Conservation (phyloP, 2,329 filamentous ascomycete genomes). For the Sporothrix dimorphospora region DNA sequence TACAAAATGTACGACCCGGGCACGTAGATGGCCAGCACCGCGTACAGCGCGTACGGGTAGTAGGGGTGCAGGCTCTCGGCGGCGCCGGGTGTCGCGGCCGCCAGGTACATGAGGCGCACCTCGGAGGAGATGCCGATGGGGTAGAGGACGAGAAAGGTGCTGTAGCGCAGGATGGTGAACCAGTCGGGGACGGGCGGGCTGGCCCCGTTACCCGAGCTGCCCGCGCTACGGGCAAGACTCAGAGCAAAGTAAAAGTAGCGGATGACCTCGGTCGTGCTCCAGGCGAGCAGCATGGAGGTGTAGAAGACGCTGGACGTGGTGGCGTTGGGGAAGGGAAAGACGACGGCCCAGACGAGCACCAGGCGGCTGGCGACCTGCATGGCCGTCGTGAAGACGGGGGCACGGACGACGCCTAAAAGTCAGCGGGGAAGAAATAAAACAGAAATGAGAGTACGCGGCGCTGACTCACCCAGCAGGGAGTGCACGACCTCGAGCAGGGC, state of each 20-base stretch:
- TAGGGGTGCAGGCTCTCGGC: slow-evolving; percentile 52
- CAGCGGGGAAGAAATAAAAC: background rate
- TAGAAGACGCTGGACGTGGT: slow-evolving; percentile 63
- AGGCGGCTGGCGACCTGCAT: slow-evolving; percentile 91
- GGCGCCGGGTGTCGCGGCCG: slow-evolving; percentile 60
- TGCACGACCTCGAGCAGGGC: slow-evolving; percentile 85
- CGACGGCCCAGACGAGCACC: slow-evolving; percentile 85
- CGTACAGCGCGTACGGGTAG: slow-evolving; percentile 50
- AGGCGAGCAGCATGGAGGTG: slow-evolving; percentile 79
- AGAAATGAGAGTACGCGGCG: background rate
- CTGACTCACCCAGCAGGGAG: slow-evolving; percentile 66
- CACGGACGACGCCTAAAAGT: slow-evolving; percentile 73
- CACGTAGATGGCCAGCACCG: slow-evolving; percentile 35
- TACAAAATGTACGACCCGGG: slow-evolving; percentile 79
- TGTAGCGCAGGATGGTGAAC: slow-evolving; percentile 84
- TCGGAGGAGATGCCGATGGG: slow-evolving; percentile 90
- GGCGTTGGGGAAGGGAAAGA: slow-evolving; percentile 71
- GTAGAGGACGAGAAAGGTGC: slow-evolving; percentile 91
- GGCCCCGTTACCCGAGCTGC: slow-evolving; percentile 45
- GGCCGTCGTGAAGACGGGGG: slow-evolving; percentile 79
- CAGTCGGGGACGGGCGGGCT: slow-evolving; percentile 40
- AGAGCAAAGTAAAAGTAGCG: slow-evolving; percentile 91
- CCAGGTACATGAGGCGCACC: slow-evolving; percentile 75
- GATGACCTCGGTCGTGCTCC: slow-evolving; percentile 89
- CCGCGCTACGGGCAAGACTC: slow-evolving; percentile 57